phyloP scores from a whole-genome alignment of 371 early-diverging fungal species.

The Mucor irregularis region DNA sequence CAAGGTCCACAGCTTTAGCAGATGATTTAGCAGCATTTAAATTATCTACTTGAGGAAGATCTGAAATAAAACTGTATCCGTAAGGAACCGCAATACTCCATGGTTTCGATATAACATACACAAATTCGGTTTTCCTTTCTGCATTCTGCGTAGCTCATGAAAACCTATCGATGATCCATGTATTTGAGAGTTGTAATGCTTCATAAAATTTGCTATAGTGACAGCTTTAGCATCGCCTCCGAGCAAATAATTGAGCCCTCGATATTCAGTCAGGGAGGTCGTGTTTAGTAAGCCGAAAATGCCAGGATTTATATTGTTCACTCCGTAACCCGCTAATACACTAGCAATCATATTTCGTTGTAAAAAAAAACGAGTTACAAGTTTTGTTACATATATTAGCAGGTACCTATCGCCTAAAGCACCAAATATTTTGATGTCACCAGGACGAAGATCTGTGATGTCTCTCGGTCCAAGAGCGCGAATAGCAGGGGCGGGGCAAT shows the following conservation, averaged over 20 bases:
- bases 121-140: too few relatives aligned
- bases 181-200: conserved; percentile 20
- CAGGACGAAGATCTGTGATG: conserved; percentile 26
- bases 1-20: conserved; percentile 25
- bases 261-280: conserved; percentile 9
- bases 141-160: too few relatives aligned
- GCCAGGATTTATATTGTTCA: background rate
- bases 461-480: conserved; percentile 6
- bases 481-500: conserved; percentile 18
- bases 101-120: too few relatives aligned
- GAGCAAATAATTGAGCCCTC: conserved; percentile 29
- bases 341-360: background rate
- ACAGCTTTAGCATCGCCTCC: conserved; percentile 30
- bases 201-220: conserved; percentile 28
- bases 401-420: conserved; percentile 26
- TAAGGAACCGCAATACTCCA: conserved; percentile 5
- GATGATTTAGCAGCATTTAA: conserved; percentile 35
- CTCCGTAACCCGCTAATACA: conserved; percentile 20
- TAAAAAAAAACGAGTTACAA: background rate
- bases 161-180: conserved; percentile 23
- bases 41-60: conserved; percentile 16
- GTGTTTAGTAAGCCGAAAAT: background rate
- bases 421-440: conserved; percentile 28
- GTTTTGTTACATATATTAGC: background rate
- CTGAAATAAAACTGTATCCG: conserved; percentile 1